These are phyloP conservation scores for Cutaneotrichosporon sp. DNA, from an alignment of 1,284 basidiomycete species.

Conservation along the genomic window DNA sequence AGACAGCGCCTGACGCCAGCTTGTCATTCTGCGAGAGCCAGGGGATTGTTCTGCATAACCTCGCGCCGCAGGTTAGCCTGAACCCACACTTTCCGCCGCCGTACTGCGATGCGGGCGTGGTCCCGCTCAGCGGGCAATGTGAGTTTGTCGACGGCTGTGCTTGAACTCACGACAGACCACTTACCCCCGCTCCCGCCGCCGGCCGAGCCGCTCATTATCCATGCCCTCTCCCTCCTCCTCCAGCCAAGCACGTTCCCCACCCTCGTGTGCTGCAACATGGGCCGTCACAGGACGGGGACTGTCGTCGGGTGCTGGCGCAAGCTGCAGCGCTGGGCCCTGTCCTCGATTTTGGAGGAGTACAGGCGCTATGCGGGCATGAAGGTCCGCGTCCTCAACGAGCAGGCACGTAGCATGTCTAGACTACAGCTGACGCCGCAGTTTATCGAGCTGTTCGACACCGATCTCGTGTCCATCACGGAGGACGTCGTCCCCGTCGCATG, in stretches of 20 bases:
- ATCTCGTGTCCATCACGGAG: constrained; percentile 47
- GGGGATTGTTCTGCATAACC: constrained; percentile 41
- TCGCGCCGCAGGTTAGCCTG: constrained; percentile 37
- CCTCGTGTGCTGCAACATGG: constrained; percentile 54
- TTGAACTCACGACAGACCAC: constrained; percentile 29
- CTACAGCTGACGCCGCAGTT: constrained; percentile 42
- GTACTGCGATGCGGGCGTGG: constrained; percentile 45
- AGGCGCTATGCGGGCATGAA: constrained; percentile 53
- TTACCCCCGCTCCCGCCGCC: constrained; percentile 45
- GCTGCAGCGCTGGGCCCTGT: constrained; percentile 52
- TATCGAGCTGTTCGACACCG: constrained; percentile 55
- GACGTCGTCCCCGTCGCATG: background rate
- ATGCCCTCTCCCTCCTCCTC: constrained; percentile 52
- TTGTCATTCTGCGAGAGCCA: constrained; percentile 45
- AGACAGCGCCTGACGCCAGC: constrained; percentile 16
- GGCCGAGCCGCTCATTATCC: constrained; percentile 53
- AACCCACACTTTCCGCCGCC: constrained; percentile 46
- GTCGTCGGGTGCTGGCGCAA: constrained; percentile 52
- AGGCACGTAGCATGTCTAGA: constrained; percentile 35
- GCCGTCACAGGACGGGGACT: constrained; percentile 53
- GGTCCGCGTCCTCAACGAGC: constrained; percentile 53
- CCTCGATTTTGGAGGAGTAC: constrained; percentile 53
- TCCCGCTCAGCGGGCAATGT: constrained; percentile 42
- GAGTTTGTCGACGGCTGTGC: too few species aligned
- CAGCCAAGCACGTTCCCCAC: constrained; percentile 51